Conservation (phyloP, 208 protist genomes). For the Trypanosoma scelopori region DNA sequence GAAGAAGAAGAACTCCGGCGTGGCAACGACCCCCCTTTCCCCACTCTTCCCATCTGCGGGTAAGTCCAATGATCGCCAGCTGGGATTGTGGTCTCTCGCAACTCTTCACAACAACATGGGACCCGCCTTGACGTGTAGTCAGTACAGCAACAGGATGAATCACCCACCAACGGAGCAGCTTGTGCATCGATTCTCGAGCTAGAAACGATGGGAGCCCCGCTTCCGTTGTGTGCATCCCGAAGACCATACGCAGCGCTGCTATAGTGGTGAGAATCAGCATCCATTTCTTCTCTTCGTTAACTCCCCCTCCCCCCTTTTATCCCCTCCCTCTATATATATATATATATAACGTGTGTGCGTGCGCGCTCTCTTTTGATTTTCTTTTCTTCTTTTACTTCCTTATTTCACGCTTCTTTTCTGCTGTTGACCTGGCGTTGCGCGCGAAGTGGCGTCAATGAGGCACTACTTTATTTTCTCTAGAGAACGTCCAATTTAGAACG, state of each 20-base stretch:
- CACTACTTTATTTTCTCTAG: too few species aligned
- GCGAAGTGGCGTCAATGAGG: too few species aligned
- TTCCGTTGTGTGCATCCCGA: background rate
- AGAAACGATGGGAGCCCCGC: slow-evolving; percentile 24
- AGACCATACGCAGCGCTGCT: background rate
- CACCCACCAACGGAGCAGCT: background rate
- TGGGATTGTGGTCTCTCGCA: slow-evolving; percentile 3
- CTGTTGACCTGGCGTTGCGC: too few species aligned
- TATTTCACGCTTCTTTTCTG: too few species aligned
- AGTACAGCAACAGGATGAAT: background rate
- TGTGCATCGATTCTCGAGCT: slow-evolving; percentile 24
- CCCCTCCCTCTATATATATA: background rate
- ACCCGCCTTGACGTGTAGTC: slow-evolving; percentile 2
- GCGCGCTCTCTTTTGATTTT: too few species aligned
- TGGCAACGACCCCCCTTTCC: background rate
- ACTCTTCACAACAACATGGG: slow-evolving; percentile 61
- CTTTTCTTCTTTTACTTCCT: background rate
- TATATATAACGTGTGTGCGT: background rate
- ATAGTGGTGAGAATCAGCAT: slow-evolving; percentile 6
- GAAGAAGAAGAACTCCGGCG: background rate
- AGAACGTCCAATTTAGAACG: too few species aligned
- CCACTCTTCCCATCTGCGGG: background rate
- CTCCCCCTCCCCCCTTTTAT: background rate
- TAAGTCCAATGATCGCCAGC: background rate
- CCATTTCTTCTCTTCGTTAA: background rate